Evolutionary conservation across 2,329 filamentous ascomycete species (phyloP).

Genomic region (Aspergillus sp.): DNA sequence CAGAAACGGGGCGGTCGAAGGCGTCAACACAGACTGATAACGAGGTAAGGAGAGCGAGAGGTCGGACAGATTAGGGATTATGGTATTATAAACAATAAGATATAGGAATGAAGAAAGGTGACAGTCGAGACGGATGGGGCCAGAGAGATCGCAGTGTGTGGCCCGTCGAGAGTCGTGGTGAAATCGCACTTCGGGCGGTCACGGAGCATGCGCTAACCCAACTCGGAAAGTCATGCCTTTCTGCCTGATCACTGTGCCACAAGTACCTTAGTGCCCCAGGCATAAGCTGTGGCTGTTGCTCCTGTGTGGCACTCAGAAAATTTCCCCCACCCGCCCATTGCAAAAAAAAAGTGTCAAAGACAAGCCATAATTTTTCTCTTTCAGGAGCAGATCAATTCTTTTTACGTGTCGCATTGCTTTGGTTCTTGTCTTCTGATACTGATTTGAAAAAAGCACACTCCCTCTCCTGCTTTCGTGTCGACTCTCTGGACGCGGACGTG

Average conservation of each 20-base stretch:
- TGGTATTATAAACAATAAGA: no score
- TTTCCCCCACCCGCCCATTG: constrained; percentile 9
- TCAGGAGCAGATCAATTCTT: neutral
- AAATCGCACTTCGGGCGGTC: no score
- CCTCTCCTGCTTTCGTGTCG: neutral
- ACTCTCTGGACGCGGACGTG: neutral
- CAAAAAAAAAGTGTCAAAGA: neutral
- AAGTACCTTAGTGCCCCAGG: constrained; percentile 8
- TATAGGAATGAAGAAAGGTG: no score
- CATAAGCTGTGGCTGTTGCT: constrained; percentile 7
- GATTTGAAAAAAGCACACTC: neutral
- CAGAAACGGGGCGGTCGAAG: no score
- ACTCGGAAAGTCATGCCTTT: neutral
- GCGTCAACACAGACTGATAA: no score
- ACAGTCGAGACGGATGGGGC: no score
- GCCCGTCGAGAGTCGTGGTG: no score
- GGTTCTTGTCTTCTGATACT: neutral
- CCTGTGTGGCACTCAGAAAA: constrained; percentile 13
- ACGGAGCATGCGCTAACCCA: no score
- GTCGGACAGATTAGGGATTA: no score
- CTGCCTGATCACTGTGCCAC: neutral
- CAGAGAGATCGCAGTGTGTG: no score
- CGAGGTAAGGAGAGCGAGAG: no score
- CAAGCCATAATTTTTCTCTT: neutral
- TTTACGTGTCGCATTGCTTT: neutral